Conservation (phyloP, 352 stramenopile genomes). For the Globisporangium perplexum region DNA sequence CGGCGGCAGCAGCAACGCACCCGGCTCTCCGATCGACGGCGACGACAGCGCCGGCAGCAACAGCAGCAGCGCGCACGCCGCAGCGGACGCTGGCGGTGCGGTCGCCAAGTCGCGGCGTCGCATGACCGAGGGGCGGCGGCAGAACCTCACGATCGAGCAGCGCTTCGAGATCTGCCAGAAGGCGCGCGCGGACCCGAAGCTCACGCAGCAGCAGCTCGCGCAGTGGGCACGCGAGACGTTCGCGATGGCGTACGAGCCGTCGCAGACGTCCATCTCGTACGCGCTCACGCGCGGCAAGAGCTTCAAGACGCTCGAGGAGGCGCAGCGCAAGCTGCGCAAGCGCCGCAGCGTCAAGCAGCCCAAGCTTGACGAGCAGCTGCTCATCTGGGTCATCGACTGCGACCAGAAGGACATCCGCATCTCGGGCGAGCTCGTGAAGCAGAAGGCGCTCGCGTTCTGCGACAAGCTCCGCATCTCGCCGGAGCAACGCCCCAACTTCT, state of each 20-base stretch:
- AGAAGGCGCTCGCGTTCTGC: conserved; percentile 12
- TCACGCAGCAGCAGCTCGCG: conserved; percentile 66
- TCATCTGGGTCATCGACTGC: conserved; percentile 16
- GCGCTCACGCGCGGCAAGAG: conserved; percentile 68
- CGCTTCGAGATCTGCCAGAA: conserved; percentile 77
- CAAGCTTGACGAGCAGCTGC: conserved; percentile 17
- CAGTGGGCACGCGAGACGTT: conserved; percentile 77
- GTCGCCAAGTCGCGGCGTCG: not conserved
- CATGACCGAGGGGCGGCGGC: not conserved
- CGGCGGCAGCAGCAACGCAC: not conserved
- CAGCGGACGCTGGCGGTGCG: no score
- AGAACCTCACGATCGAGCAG: conserved; percentile 80
- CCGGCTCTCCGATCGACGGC: no score
- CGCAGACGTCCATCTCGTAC: conserved; percentile 80
- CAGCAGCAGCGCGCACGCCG: not conserved
- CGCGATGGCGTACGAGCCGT: conserved; percentile 58
- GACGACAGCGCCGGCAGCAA: not conserved
- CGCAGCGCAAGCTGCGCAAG: conserved; percentile 52
- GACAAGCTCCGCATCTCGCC: conserved; percentile 12
- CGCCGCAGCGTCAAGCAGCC: conserved; percentile 15
- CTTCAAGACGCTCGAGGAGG: conserved; percentile 67
- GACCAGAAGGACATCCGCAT: conserved; percentile 15
- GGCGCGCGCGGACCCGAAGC: conserved; percentile 60
- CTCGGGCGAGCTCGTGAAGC: conserved; percentile 17
- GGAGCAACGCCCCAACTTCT: conserved; percentile 33